Conservation (phyloP, 2,329 filamentous ascomycete species). For the Colletotrichum echinochloae region DNA sequence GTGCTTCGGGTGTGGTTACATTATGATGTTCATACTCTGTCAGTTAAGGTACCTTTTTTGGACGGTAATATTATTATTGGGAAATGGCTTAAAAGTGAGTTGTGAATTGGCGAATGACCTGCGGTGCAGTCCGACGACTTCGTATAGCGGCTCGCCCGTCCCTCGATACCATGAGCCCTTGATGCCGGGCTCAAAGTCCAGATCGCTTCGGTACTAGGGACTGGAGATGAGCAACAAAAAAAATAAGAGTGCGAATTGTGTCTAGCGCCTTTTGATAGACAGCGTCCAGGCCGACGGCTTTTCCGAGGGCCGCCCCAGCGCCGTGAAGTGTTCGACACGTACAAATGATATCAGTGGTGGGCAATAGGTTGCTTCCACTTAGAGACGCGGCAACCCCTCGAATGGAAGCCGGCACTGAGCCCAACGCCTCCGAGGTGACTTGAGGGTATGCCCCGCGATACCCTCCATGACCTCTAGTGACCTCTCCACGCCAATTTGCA, state of each 20-base stretch:
- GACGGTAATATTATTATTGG: not conserved
- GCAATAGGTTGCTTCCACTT: not conserved
- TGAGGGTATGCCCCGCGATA: too few species aligned
- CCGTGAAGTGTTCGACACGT: not conserved
- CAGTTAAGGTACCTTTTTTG: not conserved
- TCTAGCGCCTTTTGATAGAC: not conserved
- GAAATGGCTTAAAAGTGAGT: not conserved
- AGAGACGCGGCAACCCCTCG: too few species aligned
- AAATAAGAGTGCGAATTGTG: not conserved
- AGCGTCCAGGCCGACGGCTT: not conserved
- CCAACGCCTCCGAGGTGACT: too few species aligned
- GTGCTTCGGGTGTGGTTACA: not conserved
- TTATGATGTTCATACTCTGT: not conserved
- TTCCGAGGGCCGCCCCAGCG: not conserved
- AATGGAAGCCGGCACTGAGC: too few species aligned
- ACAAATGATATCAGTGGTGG: not conserved
- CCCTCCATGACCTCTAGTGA: too few species aligned
- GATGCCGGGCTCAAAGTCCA: not conserved
- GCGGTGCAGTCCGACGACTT: not conserved
- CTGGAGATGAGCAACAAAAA: not conserved
- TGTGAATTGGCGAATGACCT: not conserved
- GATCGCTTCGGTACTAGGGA: not conserved
- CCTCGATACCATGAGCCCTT: not conserved
- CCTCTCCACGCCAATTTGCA: not conserved
- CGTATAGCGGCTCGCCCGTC: not conserved